Evolutionary conservation across 257 asterid species (phyloP), one percentile per base, ranked within the genome.

Genomic region (Ajuga chamaepitys): DNA sequence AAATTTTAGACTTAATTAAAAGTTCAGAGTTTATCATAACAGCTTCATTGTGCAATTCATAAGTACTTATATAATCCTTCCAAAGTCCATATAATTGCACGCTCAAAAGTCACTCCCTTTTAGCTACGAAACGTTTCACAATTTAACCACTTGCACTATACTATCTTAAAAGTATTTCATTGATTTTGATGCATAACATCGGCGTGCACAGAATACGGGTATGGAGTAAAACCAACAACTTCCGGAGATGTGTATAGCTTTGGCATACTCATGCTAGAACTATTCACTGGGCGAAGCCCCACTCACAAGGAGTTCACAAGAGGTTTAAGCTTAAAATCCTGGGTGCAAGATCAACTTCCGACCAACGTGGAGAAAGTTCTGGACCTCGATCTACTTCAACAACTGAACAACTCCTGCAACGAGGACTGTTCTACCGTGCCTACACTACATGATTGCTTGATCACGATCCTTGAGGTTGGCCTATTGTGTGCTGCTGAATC

Each of bases 201-300:
- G n/a, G n/a, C n/a, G n/a, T n/a, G n/a, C n/a, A 41, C 53, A 87
- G 95, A 85, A 55, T 87, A 87, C 58, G 92, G 92, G 4, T 66
- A 70, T 20, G 83, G 86, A 26, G 78, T 66, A 25, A 73, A 72
- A 25, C 73, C 83, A 24, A 68, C 92, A 8, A 74, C 78, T 0
- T 78, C 83, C 0, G 92, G 92, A 32, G 95, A 87, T 41, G 86
- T 83, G 42, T 83, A 85, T 48, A 87, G 95, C 64, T 85, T 22
- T 12, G 95, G 92, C 7, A 82, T 87, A 59, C 78, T 87, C 47
- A 28, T 82, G 50, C 71, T 85, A 2, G 83, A 87, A 11, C 78
- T 87, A 18, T 79, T 85, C 37, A 82, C 88, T 0, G 81, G 92
- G 26, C 82, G 44, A 68, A 75, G 80, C 30, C 91, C 92, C 4